Evolutionary conservation across 1,284 basidiomycete species (phyloP), one percentile per base, ranked within the genome.

Genomic region (Apiotrichum laibachii): DNA sequence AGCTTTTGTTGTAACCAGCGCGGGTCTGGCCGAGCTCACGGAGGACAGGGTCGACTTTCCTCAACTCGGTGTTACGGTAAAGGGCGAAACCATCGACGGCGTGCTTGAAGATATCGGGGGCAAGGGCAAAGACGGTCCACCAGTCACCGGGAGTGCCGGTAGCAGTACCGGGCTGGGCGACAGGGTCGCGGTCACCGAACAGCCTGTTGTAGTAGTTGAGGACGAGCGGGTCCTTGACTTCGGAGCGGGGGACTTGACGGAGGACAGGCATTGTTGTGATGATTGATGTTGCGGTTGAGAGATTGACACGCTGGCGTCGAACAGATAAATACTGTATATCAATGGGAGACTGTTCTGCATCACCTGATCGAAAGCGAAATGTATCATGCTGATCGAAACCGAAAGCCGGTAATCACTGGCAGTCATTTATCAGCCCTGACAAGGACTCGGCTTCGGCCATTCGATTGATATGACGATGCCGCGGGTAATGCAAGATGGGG

Each of bases 21-120:
- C 52, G 52, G 11, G 52, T 53, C 44, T 53, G 52, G 43, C 43
- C 43, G 12, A 53, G 52, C 52, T 53, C 52, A 19, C 52, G 52
- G 11, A 53, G 52, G 16, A 37, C 34, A 7, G 52, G 52, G 52
- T 53, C 44, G 33, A 53, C n/a, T 11, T 21, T 46, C 9, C 52
- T n/a, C n/a, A n/a, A 44, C 19, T 37, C 34, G 9, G 52, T 34
- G 52, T 39, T 46, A 22, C 52, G 52, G 43, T 53, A 53, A 11
- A 53, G 18, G 19, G 13, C 31, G 44, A 53, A 53, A 8, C 52
- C 52, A 34, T 35, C 52, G 19, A 43, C 45, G 33, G n/a, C 18
- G 52, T 53, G 43, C 12, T 53, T 45, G 52, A 53, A 53, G 6
- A 53, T 39, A 21, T 53, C 52, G 52, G 52, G 52, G 5, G n/a